Evolutionary conservation across 1,284 basidiomycete species (phyloP).

Genomic region (Trichosporon sp.): DNA sequence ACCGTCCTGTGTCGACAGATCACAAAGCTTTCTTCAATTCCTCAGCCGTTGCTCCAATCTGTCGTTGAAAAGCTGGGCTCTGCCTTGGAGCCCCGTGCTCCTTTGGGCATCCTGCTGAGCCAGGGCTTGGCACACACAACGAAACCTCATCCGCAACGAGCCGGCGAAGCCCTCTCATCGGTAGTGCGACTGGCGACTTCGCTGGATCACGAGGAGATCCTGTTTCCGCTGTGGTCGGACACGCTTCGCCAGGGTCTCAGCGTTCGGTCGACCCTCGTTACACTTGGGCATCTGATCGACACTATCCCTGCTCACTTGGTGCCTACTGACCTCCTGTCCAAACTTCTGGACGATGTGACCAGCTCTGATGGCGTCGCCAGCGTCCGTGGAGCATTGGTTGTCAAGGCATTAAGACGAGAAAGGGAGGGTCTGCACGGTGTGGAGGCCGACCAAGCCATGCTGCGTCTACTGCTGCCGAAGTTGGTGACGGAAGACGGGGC

Average conservation of each 20-base stretch:
- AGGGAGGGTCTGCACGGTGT: background rate
- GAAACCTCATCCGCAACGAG: constrained; percentile 27
- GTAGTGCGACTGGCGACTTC: background rate
- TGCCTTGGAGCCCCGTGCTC: background rate
- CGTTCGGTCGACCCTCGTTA: constrained; percentile 20
- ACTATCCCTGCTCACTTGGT: constrained; percentile 21
- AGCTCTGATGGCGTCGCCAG: background rate
- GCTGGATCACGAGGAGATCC: background rate
- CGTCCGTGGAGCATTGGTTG: background rate
- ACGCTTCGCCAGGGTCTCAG: constrained; percentile 10
- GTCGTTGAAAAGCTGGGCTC: background rate
- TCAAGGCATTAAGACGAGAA: constrained; percentile 14
- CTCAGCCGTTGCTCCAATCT: background rate
- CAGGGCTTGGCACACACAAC: constrained; percentile 23
- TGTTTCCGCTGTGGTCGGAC: background rate
- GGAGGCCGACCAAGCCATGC: constrained; percentile 15
- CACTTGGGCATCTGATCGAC: constrained; percentile 17
- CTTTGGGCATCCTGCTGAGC: background rate
- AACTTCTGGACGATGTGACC: constrained; percentile 26
- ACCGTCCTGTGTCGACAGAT: background rate
- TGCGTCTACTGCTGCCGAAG: constrained; percentile 26
- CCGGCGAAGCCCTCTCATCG: constrained; percentile 27
- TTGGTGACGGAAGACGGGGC: constrained; percentile 17
- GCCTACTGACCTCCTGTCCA: constrained; percentile 19
- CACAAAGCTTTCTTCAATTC: background rate